A percentile compares a stretch with the other conserved stretches of the same genome.
phyloP scores from a whole-genome alignment of 768 basidiomycete genomes.

The Filobasidium floriforme region DNA sequence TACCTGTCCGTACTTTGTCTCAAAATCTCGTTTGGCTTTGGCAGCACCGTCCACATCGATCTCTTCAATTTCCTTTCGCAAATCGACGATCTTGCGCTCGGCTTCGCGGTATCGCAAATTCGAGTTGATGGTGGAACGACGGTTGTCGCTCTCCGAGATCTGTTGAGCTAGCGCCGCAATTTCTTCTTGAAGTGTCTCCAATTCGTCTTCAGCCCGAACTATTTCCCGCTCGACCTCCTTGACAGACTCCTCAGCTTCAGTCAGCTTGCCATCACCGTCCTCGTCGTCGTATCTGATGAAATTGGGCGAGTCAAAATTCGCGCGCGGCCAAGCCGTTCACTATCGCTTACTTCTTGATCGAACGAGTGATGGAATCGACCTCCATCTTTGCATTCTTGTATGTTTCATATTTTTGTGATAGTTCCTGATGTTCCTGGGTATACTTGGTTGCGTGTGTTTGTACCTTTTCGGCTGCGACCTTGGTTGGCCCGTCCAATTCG shows the following conservation, averaged over 20 bases:
- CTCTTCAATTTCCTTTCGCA: slow-evolving; percentile 63
- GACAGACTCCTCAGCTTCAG: not conserved
- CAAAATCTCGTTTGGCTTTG: slow-evolving; percentile 73
- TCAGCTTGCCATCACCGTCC: slow-evolving; percentile 6
- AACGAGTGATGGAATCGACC: not conserved
- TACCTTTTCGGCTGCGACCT: not conserved
- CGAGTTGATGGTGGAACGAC: slow-evolving; percentile 50
- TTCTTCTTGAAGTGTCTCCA: slow-evolving; percentile 2
- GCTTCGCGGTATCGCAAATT: slow-evolving; percentile 72
- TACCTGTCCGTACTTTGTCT: slow-evolving; percentile 65
- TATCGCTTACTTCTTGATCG: slow-evolving; percentile 1
- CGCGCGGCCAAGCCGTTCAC: not conserved
- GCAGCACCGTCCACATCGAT: slow-evolving; percentile 80
- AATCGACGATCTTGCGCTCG: slow-evolving; percentile 57
- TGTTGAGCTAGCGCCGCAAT: slow-evolving; percentile 17
- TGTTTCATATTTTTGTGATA: not conserved
- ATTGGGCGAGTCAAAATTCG: not conserved
- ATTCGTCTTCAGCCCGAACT: not conserved
- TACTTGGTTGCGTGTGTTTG: not conserved
- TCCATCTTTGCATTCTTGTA: slow-evolving; percentile 6
- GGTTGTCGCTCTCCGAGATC: slow-evolving; percentile 14
- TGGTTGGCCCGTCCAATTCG: slow-evolving; percentile 6
- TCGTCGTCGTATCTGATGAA: slow-evolving; percentile 5
- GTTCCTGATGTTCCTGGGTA: not conserved
- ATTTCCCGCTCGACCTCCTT: slow-evolving; percentile 8